These are phyloP conservation scores for Decorospora gaudefroyi DNA, from an alignment of 2,329 filamentous ascomycete species.

Conservation along the genomic window DNA sequence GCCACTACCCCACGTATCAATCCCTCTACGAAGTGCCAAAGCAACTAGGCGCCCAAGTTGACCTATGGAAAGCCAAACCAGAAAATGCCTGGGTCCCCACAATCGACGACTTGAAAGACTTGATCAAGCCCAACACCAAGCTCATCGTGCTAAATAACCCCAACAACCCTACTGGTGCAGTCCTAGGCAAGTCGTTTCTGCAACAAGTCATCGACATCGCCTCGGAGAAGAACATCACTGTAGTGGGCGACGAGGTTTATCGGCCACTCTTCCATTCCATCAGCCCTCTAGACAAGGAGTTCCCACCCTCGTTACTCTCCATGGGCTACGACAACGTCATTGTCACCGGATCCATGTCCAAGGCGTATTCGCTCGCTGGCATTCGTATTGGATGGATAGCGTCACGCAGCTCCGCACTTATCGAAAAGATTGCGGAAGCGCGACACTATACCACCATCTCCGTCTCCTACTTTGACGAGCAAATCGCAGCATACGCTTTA, in stretches of 20 bases:
- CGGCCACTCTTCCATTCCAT: constrained; percentile 78
- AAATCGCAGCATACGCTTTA: constrained; percentile 75
- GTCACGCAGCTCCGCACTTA: constrained; percentile 64
- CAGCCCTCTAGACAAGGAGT: constrained; percentile 57
- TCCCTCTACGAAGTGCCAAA: constrained; percentile 77
- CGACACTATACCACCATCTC: constrained; percentile 86
- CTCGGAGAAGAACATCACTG: constrained; percentile 63
- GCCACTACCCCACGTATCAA: constrained; percentile 82
- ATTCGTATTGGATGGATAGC: constrained; percentile 84
- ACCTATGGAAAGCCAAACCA: constrained; percentile 71
- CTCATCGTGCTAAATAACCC: constrained; percentile 74
- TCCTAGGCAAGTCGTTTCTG: constrained; percentile 66
- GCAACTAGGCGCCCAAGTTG: constrained; percentile 75
- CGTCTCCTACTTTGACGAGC: constrained; percentile 81
- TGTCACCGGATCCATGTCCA: constrained; percentile 80
- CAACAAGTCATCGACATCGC: constrained; percentile 67
- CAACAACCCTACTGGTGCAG: constrained; percentile 79
- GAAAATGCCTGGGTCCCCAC: constrained; percentile 70
- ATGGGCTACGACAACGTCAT: constrained; percentile 73
- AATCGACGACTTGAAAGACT: constrained; percentile 64
- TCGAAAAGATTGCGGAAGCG: constrained; percentile 66
- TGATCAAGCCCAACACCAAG: constrained; percentile 73
- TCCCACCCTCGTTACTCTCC: constrained; percentile 70
- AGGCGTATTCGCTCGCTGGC: constrained; percentile 81
- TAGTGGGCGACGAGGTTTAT: constrained; percentile 83